Base-by-base conservation (phyloP, 148 eudicot species). In the Rheum nobile region DNA sequence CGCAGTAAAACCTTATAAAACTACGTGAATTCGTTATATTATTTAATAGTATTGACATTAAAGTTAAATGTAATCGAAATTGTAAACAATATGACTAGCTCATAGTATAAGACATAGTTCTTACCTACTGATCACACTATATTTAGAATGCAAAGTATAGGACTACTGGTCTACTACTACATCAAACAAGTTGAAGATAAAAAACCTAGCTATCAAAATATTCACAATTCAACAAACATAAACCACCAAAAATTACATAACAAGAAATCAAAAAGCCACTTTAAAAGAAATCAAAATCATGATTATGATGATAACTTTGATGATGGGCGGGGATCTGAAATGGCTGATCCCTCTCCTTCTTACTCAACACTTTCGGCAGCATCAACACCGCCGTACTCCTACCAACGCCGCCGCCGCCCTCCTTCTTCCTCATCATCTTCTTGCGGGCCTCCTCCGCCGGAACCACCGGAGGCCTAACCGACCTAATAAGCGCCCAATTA, bases 401-500 rank as follows among this genome's bases (percentile, higher is more conserved):
- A 42, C 26, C 6, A 14, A 16, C 70, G 67, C 34, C 67, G 12
- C 43, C 44, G 16, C 80, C 6, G 59, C 55, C 28, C 75, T 77
- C 28, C 55, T 65, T 78, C 79, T 73, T 90, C n/a, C 78, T 75
- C 84, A 65, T 8, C 70, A 31, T 65, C 41, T 46, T 77, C 17
- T 77, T 85, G 2, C 81, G 76, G 6, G 77, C 24, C 55, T 86
- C 84, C 54, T 71, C 82, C 42, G 93, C 70, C 70, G 70, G 97
- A n/a, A 91, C 93, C 79, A 85, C 86, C 4, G 97, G 97, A 5
- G 97, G 97, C 78, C 78, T 78, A 67, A 89, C 93, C 5, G 97
- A 84, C 83, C 97, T 86, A 55, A 91, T 91, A 71, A 91, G 78
- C 42, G 97, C 97, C 97, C 97, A 91, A 80, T 91, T 91, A 76